Evolutionary conservation across 2,329 filamentous ascomycete species (phyloP), one percentile per base, ranked within the genome.

Genomic region (Aspergillus melleus): DNA sequence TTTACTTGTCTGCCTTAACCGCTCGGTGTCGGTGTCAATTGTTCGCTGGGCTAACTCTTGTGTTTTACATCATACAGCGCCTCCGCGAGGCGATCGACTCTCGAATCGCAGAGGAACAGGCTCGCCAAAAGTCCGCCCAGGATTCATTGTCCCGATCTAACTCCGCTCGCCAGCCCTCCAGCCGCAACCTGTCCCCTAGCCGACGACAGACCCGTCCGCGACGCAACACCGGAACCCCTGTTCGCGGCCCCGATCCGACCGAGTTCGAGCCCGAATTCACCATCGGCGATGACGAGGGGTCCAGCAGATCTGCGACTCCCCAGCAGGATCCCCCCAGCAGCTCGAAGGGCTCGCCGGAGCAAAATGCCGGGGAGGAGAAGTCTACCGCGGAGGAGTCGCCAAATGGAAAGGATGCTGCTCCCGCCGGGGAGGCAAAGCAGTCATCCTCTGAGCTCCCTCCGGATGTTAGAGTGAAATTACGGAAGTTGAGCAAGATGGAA

Each of bases 101-200:
- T 69, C 89, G 89, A 70, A 95, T 97, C 70, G 90, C 92, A 70
- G 92, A 96, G 79, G 93, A 97, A 79, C 91, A 96, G 77, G 90
- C 91, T 59, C 89, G 91, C 60, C 90, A 92, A 73, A 85, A 85
- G 71, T 77, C 81, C 54, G 68, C 79, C 46, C 69, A 81, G 63
- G 74, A 79, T 29, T 72, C 68, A n/a, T 59, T 74, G 53, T 66
- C 81, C 5, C 80, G 81, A 55, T 77, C 83, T 68, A 72, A 73
- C 69, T 76, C 77, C 59, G 69, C 71, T 78, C 68, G 69, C 75
- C 70, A 75, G 78, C 69, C 67, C 29, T 57, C 61, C 58, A 64
- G 64, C 58, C 63, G 72, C 68, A 69, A 67, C 64, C 61, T 68
- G 36, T 66, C 69, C 58, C 63, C 71, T 59, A 61, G 68, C 42